A percentile compares a stretch with the other conserved stretches of the same genome.
Conservation (phyloP, 805 yeast species). For the Candida andamanensis region DNA sequence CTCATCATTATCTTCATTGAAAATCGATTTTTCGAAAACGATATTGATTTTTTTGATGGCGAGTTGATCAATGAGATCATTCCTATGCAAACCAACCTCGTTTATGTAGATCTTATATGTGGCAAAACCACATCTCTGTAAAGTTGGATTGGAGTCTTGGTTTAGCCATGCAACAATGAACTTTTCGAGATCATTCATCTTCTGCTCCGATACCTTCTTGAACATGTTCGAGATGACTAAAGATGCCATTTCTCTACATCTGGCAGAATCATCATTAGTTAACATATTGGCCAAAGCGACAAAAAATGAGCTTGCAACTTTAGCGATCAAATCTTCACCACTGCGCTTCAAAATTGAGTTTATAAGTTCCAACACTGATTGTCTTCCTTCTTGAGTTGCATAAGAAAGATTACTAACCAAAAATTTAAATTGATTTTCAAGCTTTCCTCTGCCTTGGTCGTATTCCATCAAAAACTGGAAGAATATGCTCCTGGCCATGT, state of each 20-base stretch:
- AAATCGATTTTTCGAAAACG: conserved; percentile 21
- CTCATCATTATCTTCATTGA: conserved; percentile 26
- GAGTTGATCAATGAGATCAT: conserved; percentile 35
- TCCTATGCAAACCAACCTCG: conserved; percentile 40
- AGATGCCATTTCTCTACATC: conserved; percentile 81
- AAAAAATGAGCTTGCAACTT: conserved; percentile 70
- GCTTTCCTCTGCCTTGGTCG: conserved; percentile 83
- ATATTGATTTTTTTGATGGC: conserved; percentile 21
- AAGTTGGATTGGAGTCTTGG: conserved; percentile 45
- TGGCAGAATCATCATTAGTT: conserved; percentile 69
- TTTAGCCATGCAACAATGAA: conserved; percentile 58
- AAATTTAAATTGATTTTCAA: conserved; percentile 78
- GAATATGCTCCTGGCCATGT: conserved; percentile 76
- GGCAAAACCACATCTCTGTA: conserved; percentile 70
- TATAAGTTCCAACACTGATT: conserved; percentile 84
- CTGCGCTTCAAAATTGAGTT: conserved; percentile 66
- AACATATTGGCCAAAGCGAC: conserved; percentile 74
- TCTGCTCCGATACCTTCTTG: conserved; percentile 33
- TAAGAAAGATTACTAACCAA: conserved; percentile 77
- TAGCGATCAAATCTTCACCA: conserved; percentile 51
- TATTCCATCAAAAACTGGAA: conserved; percentile 87
- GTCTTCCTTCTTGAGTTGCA: conserved; percentile 81
- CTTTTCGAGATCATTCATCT: conserved; percentile 32
- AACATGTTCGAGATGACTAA: conserved; percentile 54
- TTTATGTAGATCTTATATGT: conserved; percentile 59